Evolutionary conservation across 305 asterid species (phyloP), one percentile per base, ranked within the genome.

Genomic region (Ilex paraguariensis): DNA sequence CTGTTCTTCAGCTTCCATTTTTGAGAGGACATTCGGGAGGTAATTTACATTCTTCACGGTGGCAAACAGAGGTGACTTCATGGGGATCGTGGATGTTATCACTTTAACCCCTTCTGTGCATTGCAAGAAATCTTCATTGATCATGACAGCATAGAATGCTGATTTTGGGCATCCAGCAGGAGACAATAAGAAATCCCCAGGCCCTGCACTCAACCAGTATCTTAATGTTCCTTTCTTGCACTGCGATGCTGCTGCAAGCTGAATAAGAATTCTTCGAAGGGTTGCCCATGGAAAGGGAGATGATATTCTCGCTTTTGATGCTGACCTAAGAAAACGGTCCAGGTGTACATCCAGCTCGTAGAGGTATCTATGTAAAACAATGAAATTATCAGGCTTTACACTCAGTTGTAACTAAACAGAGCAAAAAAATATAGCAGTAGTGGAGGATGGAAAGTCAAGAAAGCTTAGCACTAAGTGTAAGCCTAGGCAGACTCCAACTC

Each of bases 151-250:
- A 4, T 88, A 91, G 79, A 91, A 91, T 49, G 98, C 98, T 3
- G 96, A 66, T 7, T 78, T 71, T 0, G 85, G 77, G 80, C 95
- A 83, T 8, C 83, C 83, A 8, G 80, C 66, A 6, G 96, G 91
- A 16, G 96, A 81, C 57, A 91, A 86, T 13, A 77, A 58, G 84
- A 88, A 86, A 80, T 91, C 82, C 5, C 96, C 96, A 0, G 95
- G 96, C 12, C 98, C 98, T 1, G 92, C 86, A 59, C 92, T 88
- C 36, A 88, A 50, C 98, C 96, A 91, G 77, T 77, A 91, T 67
- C 96, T 62, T 16, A 91, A 78, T 44, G 96, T 81, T 42, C 95
- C 98, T 65, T 76, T 82, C 67, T 70, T 71, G 77, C 90, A 82
- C 48, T 81, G 65, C n/a, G 98, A 88, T 31, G 78, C 88, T 14